Percentiles rank a stretch among this genome's conserved stretches.
Conservation (phyloP, 192 early-diverging fungal genomes). For the Coemansia sp. region DNA sequence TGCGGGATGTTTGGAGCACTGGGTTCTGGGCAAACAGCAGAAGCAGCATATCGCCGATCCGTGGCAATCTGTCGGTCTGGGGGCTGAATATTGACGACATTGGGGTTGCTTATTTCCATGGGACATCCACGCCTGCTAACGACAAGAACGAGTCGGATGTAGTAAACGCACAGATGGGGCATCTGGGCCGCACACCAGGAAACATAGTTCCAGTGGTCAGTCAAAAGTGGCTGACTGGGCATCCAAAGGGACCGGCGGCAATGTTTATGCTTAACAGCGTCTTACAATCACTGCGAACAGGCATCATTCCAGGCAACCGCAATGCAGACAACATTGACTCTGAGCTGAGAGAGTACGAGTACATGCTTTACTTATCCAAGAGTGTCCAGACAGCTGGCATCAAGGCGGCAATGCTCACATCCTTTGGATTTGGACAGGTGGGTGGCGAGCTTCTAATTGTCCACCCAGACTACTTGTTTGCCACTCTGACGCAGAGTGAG, state of each 20-base stretch:
- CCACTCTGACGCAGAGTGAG: slow-evolving; percentile 4
- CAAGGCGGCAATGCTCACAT: slow-evolving; percentile 68
- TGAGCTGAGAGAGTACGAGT: slow-evolving; percentile 72
- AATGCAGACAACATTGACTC: slow-evolving; percentile 60
- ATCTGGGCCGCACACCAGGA: slow-evolving; percentile 85
- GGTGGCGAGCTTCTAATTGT: slow-evolving; percentile 67
- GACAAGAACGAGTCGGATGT: slow-evolving; percentile 94
- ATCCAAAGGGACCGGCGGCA: slow-evolving; percentile 89
- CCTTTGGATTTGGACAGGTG: slow-evolving; percentile 74
- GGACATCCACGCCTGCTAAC: slow-evolving; percentile 91
- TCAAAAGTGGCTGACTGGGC: no score
- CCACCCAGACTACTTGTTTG: slow-evolving; percentile 71
- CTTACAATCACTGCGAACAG: slow-evolving; percentile 79
- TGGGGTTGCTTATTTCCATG: slow-evolving; percentile 93
- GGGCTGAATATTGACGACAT: slow-evolving; percentile 93
- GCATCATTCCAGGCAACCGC: slow-evolving; percentile 91
- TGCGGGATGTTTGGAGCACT: slow-evolving; percentile 69
- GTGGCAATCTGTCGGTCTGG: slow-evolving; percentile 82
- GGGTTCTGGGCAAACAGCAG: slow-evolving; percentile 84
- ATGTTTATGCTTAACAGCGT: slow-evolving; percentile 94
- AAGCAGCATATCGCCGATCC: slow-evolving; percentile 78
- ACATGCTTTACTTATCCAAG: slow-evolving; percentile 78
- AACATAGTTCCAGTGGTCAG: slow-evolving; percentile 79
- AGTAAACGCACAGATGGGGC: slow-evolving; percentile 79
- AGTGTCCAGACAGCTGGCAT: slow-evolving; percentile 68